phyloP scores from a whole-genome alignment of 495 filamentous ascomycete genomes.

The Lentithecium fluviatile region DNA sequence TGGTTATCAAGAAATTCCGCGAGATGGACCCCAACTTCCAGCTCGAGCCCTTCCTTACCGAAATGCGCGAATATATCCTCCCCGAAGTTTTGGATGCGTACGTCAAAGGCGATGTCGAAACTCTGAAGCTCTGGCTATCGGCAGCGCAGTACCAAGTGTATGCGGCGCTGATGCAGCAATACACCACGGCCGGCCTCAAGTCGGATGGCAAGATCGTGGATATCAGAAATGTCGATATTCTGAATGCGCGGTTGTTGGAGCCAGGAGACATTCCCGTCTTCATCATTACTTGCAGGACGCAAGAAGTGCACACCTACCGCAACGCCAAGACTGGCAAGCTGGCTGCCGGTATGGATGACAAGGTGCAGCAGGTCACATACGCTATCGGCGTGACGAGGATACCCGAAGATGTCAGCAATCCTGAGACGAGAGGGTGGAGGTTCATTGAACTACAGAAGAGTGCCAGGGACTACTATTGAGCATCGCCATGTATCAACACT shows the following conservation, averaged over 20 bases:
- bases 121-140: slow-evolving; percentile 88
- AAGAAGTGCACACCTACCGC: slow-evolving; percentile 94
- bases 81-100: slow-evolving; percentile 97
- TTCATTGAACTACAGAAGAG: slow-evolving; percentile 99
- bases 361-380: slow-evolving; percentile 95
- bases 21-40: slow-evolving; percentile 95
- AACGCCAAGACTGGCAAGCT: slow-evolving; percentile 86
- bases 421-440: slow-evolving; percentile 93
- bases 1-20: slow-evolving; percentile 96
- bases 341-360: slow-evolving; percentile 98
- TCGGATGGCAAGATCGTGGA: slow-evolving; percentile 93
- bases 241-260: slow-evolving; percentile 87
- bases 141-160: slow-evolving; percentile 95
- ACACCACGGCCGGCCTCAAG: slow-evolving; percentile 85
- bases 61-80: slow-evolving; percentile 96
- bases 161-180: slow-evolving; percentile 88
- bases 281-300: slow-evolving; percentile 92
- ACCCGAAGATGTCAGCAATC: slow-evolving; percentile 92
- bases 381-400: slow-evolving; percentile 93
- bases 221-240: slow-evolving; percentile 88
- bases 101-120: slow-evolving; percentile 91
- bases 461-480: slow-evolving; percentile 87
- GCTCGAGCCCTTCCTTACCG: slow-evolving; percentile 86
- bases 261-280: slow-evolving; percentile 97
- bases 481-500: slow-evolving; percentile 8